A percentile compares a stretch with the other conserved stretches of the same genome.
Conservation (phyloP, 2,329 filamentous ascomycete genomes). For the Botrytis squamosa region DNA sequence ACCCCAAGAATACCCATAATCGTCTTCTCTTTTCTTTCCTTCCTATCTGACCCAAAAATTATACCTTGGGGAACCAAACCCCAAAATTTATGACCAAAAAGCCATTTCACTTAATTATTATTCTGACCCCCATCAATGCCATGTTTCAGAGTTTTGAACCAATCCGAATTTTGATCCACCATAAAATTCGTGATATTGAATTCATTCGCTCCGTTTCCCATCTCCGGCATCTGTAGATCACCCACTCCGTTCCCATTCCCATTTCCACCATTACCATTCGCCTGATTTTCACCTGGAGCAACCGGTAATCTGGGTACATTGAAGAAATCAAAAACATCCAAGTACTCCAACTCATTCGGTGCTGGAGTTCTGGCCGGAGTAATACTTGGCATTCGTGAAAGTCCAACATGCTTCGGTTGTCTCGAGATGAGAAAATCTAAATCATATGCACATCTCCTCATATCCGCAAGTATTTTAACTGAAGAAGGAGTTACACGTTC, state of each 20-base stretch:
- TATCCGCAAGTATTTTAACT: conserved; percentile 84
- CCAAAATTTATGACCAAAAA: not conserved
- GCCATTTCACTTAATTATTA: not conserved
- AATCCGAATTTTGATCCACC: conserved; percentile 71
- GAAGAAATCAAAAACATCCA: conserved; percentile 94
- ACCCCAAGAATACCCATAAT: not conserved
- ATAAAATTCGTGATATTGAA: conserved; percentile 79
- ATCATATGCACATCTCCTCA: conserved; percentile 87
- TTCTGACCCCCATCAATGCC: conserved; percentile 5
- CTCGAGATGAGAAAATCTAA: conserved; percentile 85
- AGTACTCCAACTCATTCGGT: conserved; percentile 81
- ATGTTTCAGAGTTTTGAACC: conserved; percentile 57
- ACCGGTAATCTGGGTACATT: conserved; percentile 75
- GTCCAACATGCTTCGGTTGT: conserved; percentile 48
- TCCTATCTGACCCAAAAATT: not conserved
- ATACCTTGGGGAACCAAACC: not conserved
- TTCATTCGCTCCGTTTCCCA: conserved; percentile 48
- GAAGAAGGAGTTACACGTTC: conserved; percentile 77
- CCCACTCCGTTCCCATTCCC: conserved; percentile 29
- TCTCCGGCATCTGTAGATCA: conserved; percentile 37
- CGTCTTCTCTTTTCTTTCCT: not conserved
- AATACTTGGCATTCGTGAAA: conserved; percentile 50
- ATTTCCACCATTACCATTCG: conserved; percentile 24
- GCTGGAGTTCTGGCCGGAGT: conserved; percentile 68
- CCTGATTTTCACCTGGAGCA: conserved; percentile 36